Percentiles rank a stretch among this genome's conserved stretches.
Evolutionary conservation across 2,329 filamentous ascomycete genomes (phyloP).

Genomic region (Trichoderma lentiforme): DNA sequence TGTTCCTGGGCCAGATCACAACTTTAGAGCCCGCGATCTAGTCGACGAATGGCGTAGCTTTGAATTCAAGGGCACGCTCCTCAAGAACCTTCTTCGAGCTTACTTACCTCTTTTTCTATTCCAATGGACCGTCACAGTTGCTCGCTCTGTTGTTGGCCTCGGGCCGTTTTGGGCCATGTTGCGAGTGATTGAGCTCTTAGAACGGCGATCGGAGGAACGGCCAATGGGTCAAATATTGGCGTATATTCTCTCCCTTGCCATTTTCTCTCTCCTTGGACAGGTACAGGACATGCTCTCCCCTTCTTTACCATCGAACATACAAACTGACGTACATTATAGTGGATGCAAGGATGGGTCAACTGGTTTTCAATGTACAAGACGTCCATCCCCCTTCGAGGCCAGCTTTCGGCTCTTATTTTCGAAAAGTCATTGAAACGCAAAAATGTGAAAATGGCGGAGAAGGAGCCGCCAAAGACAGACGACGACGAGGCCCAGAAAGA

Average conservation of each 20-base stretch:
- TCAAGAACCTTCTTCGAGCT: conserved; percentile 56
- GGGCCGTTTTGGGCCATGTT: conserved; percentile 68
- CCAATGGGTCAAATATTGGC: conserved; percentile 57
- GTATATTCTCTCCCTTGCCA: conserved; percentile 64
- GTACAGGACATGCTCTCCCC: conserved; percentile 21
- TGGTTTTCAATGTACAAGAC: conserved; percentile 65
- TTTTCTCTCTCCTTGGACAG: conserved; percentile 54
- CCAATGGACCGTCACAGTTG: conserved; percentile 57
- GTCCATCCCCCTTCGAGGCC: conserved; percentile 63
- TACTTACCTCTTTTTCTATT: conserved; percentile 54
- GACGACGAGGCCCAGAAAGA: conserved; percentile 34
- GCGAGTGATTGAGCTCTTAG: conserved; percentile 62
- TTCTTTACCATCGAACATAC: background rate
- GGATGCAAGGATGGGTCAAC: conserved; percentile 62
- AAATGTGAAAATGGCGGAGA: conserved; percentile 65
- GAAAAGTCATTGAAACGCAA: conserved; percentile 74
- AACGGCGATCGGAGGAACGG: conserved; percentile 47
- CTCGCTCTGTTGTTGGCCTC: conserved; percentile 59
- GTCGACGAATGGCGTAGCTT: conserved; percentile 48
- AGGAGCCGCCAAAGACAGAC: conserved; percentile 34
- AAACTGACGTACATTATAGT: conserved; percentile 31
- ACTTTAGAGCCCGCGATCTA: conserved; percentile 49
- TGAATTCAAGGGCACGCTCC: conserved; percentile 50
- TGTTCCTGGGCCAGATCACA: conserved; percentile 58
- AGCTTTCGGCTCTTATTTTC: conserved; percentile 70